Percentiles rank a stretch among this genome's conserved stretches.
These are phyloP conservation scores for Lentinula detonsa DNA, from an alignment of 768 basidiomycete genomes.

Conservation along the genomic window DNA sequence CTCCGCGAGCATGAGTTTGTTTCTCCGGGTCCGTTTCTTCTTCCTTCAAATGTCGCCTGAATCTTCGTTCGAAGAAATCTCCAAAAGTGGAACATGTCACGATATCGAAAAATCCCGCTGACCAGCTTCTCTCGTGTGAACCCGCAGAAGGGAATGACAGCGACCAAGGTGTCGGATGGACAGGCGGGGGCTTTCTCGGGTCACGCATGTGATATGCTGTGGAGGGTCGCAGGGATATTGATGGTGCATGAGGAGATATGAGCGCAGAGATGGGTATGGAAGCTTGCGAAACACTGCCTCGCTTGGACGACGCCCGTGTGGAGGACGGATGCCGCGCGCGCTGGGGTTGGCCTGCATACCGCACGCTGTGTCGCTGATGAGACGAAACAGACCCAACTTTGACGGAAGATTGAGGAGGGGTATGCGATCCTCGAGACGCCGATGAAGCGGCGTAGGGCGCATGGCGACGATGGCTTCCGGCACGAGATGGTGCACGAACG, in stretches of 20 bases:
- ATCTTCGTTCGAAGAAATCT: not conserved
- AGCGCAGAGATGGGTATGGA: constrained; percentile 14
- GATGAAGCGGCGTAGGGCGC: not conserved
- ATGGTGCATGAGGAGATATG: constrained; percentile 44
- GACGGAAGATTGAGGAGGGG: not conserved
- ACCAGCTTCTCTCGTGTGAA: not conserved
- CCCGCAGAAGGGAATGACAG: constrained; percentile 1
- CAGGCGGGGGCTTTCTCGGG: constrained; percentile 34
- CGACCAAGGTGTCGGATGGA: constrained; percentile 1
- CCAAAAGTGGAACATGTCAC: not conserved
- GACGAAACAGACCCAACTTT: not conserved
- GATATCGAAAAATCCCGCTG: not conserved
- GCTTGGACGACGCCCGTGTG: not conserved
- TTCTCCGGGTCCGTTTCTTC: not conserved
- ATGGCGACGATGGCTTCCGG: not conserved
- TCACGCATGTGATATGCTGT: constrained; percentile 48
- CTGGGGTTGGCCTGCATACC: not conserved
- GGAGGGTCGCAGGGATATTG: constrained; percentile 27
- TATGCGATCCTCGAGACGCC: not conserved
- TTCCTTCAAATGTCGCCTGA: not conserved
- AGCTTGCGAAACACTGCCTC: constrained; percentile 1
- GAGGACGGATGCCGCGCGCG: not conserved
- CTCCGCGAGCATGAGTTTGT: not conserved
- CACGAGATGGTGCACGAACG: not conserved
- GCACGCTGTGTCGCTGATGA: not conserved